Conservation (phyloP, 2,329 filamentous ascomycete species). For the Monosporascus cannonballus region DNA sequence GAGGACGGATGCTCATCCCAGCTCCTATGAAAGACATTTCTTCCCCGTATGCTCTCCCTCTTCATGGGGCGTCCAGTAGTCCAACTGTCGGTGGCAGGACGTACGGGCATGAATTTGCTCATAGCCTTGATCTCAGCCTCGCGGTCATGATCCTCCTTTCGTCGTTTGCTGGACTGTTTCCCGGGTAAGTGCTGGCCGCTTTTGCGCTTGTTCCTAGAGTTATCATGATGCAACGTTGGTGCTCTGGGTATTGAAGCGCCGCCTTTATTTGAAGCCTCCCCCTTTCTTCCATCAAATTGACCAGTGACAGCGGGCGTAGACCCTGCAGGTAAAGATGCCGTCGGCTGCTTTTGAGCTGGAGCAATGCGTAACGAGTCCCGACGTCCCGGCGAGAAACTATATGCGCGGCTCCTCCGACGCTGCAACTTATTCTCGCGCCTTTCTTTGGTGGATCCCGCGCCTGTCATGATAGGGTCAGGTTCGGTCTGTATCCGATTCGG, state of each 20-base stretch:
- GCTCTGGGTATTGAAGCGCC: constrained; percentile 26
- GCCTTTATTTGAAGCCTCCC: constrained; percentile 6
- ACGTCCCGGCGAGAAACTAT: constrained; percentile 58
- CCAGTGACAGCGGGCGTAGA: constrained; percentile 8
- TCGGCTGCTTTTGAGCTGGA: constrained; percentile 20
- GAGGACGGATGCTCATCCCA: constrained; percentile 56
- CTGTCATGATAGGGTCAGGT: constrained; percentile 12
- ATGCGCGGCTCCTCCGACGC: constrained; percentile 41
- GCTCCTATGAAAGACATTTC: constrained; percentile 45
- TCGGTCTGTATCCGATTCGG: constrained; percentile 21
- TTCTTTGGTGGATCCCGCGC: constrained; percentile 22
- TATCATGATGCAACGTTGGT: constrained; percentile 49
- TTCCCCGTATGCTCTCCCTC: constrained; percentile 61
- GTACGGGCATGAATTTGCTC: constrained; percentile 62
- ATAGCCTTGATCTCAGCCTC: constrained; percentile 87
- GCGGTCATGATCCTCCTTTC: constrained; percentile 67
- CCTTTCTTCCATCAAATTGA: constrained; percentile 6
- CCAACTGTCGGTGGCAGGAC: constrained; percentile 54
- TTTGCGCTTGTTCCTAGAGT: constrained; percentile 48
- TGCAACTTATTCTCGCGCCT: constrained; percentile 40
- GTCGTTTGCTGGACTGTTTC: constrained; percentile 71
- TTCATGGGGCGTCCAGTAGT: constrained; percentile 53
- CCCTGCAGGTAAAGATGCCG: constrained; percentile 17
- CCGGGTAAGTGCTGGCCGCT: constrained; percentile 54
- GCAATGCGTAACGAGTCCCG: constrained; percentile 46